A percentile compares a stretch with the other conserved stretches of the same genome.
These are phyloP conservation scores for Castanospermum australe DNA, from an alignment of 306 rosid genomes.

Conservation along the genomic window DNA sequence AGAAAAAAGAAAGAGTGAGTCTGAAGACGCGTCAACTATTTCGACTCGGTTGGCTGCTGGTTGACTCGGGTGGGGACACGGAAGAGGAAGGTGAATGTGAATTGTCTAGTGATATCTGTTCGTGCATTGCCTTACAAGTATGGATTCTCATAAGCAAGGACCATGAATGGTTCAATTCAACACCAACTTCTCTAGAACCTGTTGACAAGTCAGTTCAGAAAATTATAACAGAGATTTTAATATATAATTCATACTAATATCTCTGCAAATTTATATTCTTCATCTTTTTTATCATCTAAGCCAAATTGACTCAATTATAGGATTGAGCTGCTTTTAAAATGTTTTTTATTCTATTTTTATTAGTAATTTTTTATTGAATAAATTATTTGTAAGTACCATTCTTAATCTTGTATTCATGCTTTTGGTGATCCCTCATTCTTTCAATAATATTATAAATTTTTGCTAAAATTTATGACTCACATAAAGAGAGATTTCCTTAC, in stretches of 20 bases:
- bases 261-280: background rate
- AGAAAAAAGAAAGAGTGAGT: background rate
- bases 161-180: background rate
- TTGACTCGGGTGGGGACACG: slow-evolving; percentile 19
- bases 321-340: no score
- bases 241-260: no score
- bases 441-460: no score
- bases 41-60: slow-evolving; percentile 41
- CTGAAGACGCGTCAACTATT: slow-evolving; percentile 16
- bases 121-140: slow-evolving; percentile 18
- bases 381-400: no score
- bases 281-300: no score
- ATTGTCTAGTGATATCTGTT: background rate
- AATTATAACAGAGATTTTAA: background rate
- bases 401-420: no score
- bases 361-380: no score
- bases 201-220: background rate
- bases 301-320: no score
- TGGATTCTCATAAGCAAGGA: background rate
- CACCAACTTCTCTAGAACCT: slow-evolving; percentile 23
- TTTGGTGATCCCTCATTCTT: no score
- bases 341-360: no score
- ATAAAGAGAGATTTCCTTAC: no score
- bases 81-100: background rate
- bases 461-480: no score